A percentile compares a stretch with the other conserved stretches of the same genome.
Evolutionary conservation across 208 protist species (phyloP).

Genomic region (Dictyostelium gargantuum): DNA sequence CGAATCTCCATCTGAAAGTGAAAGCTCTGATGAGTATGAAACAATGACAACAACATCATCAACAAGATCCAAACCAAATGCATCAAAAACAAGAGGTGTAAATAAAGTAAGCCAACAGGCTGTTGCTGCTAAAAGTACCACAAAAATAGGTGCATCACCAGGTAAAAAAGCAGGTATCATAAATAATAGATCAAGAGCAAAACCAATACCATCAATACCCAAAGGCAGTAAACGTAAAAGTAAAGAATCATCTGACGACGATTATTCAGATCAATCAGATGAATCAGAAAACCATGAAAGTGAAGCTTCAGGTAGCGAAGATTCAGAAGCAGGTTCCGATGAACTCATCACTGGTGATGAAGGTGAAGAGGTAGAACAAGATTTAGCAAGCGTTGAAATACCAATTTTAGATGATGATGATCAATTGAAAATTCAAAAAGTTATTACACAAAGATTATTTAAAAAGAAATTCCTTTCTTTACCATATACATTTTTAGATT

Average conservation of each 20-base stretch:
- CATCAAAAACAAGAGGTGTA: no score
- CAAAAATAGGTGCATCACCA: neutral
- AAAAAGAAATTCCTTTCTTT: constrained; percentile 14
- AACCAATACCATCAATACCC: neutral
- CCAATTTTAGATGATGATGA: neutral
- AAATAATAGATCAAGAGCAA: neutral
- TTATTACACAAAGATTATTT: constrained; percentile 8
- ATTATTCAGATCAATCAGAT: neutral
- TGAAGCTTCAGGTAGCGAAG: neutral
- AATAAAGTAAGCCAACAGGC: no score
- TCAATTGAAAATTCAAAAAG: neutral
- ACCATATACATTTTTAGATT: neutral
- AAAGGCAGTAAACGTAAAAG: neutral
- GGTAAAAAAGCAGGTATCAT: neutral
- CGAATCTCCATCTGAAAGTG: neutral
- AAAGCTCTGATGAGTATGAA: neutral
- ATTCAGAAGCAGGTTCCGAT: neutral
- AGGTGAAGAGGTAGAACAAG: neutral
- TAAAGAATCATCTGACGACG: neutral
- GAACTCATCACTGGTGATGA: neutral
- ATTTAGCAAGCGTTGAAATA: neutral
- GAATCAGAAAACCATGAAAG: neutral
- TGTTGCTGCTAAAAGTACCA: no score
- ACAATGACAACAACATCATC: neutral
- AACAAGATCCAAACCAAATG: neutral